Conservation (phyloP, 257 asterid genomes). For the Phtheirospermum japonicum region DNA sequence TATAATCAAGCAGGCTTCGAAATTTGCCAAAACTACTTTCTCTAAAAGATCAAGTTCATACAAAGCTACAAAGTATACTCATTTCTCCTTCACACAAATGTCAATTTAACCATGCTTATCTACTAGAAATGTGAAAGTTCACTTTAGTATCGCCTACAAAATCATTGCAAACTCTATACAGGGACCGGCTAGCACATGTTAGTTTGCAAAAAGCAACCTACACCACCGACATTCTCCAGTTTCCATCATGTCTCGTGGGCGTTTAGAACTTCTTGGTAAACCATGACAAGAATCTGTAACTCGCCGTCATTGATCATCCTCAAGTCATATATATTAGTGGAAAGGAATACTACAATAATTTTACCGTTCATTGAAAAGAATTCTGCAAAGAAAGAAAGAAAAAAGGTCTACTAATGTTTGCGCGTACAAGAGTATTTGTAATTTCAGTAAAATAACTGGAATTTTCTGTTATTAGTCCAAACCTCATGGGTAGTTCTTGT, state of each 20-base stretch:
- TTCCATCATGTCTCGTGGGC: constrained; percentile 42
- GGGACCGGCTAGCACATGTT: not conserved
- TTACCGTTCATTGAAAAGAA: no score
- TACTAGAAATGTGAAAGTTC: not conserved
- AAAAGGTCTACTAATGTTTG: no score
- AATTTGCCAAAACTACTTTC: not conserved
- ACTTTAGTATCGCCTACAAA: constrained; percentile 12
- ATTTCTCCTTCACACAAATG: not conserved
- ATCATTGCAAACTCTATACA: constrained; percentile 19
- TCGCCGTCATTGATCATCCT: no score
- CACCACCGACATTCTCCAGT: constrained; percentile 10
- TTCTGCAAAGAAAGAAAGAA: no score
- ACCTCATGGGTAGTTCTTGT: no score
- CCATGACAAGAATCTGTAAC: no score
- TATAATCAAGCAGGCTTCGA: not conserved
- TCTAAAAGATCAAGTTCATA: not conserved
- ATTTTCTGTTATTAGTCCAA: no score
- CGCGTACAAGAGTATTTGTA: no score
- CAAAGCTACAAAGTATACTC: not conserved
- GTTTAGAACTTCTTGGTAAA: constrained; percentile 59
- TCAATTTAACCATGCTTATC: not conserved
- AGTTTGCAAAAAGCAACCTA: constrained; percentile 5
- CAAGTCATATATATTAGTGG: no score
- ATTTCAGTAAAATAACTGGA: no score
- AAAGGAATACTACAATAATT: no score